Evolutionary conservation across 768 basidiomycete species (phyloP).

Genomic region (Psilocybe sp.): DNA sequence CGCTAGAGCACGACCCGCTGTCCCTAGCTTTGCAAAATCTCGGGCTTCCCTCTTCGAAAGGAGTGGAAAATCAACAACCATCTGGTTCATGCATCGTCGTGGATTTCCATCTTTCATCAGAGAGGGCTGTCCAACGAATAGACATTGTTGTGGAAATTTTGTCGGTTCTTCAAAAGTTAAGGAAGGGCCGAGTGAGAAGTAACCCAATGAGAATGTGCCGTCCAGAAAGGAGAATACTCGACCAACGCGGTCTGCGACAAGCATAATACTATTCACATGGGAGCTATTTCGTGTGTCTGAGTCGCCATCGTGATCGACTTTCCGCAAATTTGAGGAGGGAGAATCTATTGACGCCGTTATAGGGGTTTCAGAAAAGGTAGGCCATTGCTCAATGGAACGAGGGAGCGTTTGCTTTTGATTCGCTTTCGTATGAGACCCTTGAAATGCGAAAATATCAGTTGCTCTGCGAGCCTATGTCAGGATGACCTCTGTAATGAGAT

Average conservation of each 20-base stretch:
- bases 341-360: slow-evolving; percentile 61
- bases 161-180: slow-evolving; percentile 33
- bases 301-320: slow-evolving; percentile 24
- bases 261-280: slow-evolving; percentile 63
- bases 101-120: slow-evolving; percentile 19
- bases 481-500: slow-evolving; percentile 5
- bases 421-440: slow-evolving; percentile 57
- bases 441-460: slow-evolving; percentile 79
- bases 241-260: slow-evolving; percentile 57
- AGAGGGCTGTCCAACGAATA: slow-evolving; percentile 49
- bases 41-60: slow-evolving; percentile 54
- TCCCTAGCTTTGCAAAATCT: slow-evolving; percentile 69
- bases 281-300: slow-evolving; percentile 45
- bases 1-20: slow-evolving; percentile 64
- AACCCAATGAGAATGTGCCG: slow-evolving; percentile 71
- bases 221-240: slow-evolving; percentile 67
- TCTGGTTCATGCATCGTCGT: slow-evolving; percentile 38
- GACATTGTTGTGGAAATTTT: slow-evolving; percentile 44
- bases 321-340: slow-evolving; percentile 30
- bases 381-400: slow-evolving; percentile 66
- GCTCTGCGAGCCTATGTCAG: slow-evolving; percentile 43
- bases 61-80: slow-evolving; percentile 52
- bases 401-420: slow-evolving; percentile 46
- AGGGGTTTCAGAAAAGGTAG: slow-evolving; percentile 54
- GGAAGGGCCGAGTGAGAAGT: slow-evolving; percentile 35